Evolutionary conservation across 805 yeast genomes (phyloP), one percentile per base, ranked within the genome.

Genomic region (Ogataea parapolymorpha): DNA sequence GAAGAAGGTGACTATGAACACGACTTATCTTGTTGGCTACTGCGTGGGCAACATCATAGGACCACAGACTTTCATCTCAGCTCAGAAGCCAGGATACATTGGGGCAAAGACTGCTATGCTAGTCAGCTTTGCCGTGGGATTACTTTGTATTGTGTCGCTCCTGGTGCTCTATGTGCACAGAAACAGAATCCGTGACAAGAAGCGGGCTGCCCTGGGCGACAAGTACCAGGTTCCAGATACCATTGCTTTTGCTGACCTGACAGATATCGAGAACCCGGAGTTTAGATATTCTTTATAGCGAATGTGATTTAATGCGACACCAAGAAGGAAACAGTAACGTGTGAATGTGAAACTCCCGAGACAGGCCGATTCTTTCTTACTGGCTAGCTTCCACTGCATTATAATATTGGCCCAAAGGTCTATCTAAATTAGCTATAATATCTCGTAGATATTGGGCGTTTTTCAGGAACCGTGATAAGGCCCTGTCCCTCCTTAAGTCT

Each of bases 401-500:
- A 20, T 2, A 20, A 7, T 7, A 20, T 8, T 2, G 22, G 22
- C 3, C 7, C 22, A 20, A 7, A 20, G 8, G 3, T 20, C 22
- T 7, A 6, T 20, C 22, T 7, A 20, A 5, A 30, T 24, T 18
- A 38, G n/a, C 27, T 26, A 26, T 42, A 55, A 18, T 37, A 34
- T 29, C 41, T 48, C 11, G 49, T 48, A n/a, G 36, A 24, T 18
- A 39, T 25, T 12, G 75, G 75, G 37, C 75, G 60, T 31, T 58
- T 48, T 37, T 64, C 64, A 8, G 82, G 82, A 5, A 74, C 51
- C 3, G 41, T 48, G 29, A 73, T 46, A 14, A 66, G 39, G 0
- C 85, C 86, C 35, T 62, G 65, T 25, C 62, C 59, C 55, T 85
- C 93, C 56, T 77, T 77, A 24, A 82, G 60, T 45, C 70, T 67